Conservation (phyloP, 345 rosid genomes). For the Chamaenerion angustifolium region DNA sequence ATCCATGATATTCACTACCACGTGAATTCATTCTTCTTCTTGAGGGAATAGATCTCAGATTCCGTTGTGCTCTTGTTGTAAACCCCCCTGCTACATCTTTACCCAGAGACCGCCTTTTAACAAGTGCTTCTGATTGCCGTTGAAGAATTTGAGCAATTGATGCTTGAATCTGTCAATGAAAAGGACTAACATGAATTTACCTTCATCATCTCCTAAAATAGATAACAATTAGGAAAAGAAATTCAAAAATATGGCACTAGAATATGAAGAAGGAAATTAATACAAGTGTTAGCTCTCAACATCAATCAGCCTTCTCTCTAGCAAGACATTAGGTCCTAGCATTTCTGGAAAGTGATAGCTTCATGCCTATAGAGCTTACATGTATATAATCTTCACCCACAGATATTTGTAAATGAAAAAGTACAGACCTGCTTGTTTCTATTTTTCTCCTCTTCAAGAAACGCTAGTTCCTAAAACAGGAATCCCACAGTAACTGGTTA, state of each 20-base stretch:
- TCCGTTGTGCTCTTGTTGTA: conserved; percentile 39
- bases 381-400: no score
- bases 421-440: conserved; percentile 70
- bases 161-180: conserved; percentile 60
- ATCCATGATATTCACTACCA: conserved; percentile 39
- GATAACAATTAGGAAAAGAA: no score
- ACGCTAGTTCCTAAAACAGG: conserved; percentile 58
- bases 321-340: no score
- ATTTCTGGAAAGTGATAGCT: no score
- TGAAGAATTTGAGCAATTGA: conserved; percentile 78
- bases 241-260: no score
- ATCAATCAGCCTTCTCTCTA: no score
- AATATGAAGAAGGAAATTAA: no score
- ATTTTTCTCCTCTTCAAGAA: conserved; percentile 74
- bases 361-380: conserved; percentile 1
- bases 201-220: neutral
- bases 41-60: conserved; percentile 25
- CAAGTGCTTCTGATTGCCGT: conserved; percentile 69
- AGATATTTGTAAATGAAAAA: neutral
- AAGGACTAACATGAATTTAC: conserved; percentile 5
- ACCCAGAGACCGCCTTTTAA: conserved; percentile 40
- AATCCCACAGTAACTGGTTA: neutral
- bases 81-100: conserved; percentile 35
- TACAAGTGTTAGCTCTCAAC: no score
- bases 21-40: conserved; percentile 48